Evolutionary conservation across 768 basidiomycete species (phyloP).

Genomic region (Infundibulicybe gibba): DNA sequence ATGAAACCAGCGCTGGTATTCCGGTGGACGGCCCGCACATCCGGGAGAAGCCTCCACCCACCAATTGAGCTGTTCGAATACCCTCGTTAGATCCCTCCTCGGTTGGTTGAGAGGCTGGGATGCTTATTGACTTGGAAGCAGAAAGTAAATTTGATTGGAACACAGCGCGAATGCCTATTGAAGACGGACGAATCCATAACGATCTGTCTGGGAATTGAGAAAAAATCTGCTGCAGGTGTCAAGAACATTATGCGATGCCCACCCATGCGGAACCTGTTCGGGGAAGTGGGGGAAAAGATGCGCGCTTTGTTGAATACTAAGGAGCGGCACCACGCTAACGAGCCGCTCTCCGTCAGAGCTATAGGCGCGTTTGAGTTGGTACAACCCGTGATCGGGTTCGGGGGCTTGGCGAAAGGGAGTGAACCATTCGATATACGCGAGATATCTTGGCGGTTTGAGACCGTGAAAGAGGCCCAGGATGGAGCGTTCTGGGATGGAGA

Average conservation of each 20-base stretch:
- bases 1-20: too few species aligned
- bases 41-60: too few species aligned
- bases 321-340: constrained; percentile 21
- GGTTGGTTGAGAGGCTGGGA: too few species aligned
- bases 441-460: constrained; percentile 6
- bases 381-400: constrained; percentile 11
- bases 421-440: constrained; percentile 27
- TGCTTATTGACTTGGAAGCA: too few species aligned
- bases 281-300: constrained; percentile 16
- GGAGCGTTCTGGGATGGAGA: constrained; percentile 12
- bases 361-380: constrained; percentile 6
- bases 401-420: constrained; percentile 10
- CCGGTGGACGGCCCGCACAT: too few species aligned
- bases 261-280: constrained; percentile 1
- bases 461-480: constrained; percentile 5
- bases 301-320: constrained; percentile 18
- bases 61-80: too few species aligned
- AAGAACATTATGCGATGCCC: constrained; percentile 1
- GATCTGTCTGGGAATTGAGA: not conserved
- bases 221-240: not conserved
- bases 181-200: too few species aligned
- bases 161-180: too few species aligned
- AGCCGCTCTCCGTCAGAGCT: constrained; percentile 5
- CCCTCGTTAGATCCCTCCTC: too few species aligned
- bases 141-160: too few species aligned